These are phyloP conservation scores for Debaryomyces robertsiae DNA, from an alignment of 1,139 yeast genomes.

Conservation along the genomic window DNA sequence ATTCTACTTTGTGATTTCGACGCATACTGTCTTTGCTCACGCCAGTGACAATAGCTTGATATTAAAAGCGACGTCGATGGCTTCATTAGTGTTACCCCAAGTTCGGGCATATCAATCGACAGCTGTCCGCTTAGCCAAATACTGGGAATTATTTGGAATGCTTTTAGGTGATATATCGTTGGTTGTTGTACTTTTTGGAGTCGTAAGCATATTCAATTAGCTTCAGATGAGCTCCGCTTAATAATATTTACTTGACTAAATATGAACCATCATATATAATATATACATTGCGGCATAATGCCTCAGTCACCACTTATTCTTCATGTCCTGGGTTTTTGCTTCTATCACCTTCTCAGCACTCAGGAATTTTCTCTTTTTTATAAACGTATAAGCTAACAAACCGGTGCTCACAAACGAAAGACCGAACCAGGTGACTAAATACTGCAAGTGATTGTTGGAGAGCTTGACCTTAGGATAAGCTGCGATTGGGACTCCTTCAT, in stretches of 20 bases:
- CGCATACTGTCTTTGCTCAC: constrained; percentile 26
- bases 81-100: constrained; percentile 41
- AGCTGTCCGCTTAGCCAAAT: constrained; percentile 33
- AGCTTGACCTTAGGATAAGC: constrained; percentile 75
- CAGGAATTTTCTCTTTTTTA: constrained; percentile 33
- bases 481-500: constrained; percentile 91
- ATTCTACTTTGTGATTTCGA: constrained; percentile 35
- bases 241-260: constrained; percentile 5
- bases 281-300: constrained; percentile 5
- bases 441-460: constrained; percentile 89
- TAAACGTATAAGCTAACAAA: constrained; percentile 47
- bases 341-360: constrained; percentile 45
- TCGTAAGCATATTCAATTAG: constrained; percentile 28
- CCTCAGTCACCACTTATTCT: constrained; percentile 21
- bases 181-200: constrained; percentile 43
- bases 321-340: constrained; percentile 45
- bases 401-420: constrained; percentile 70
- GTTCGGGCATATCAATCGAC: constrained; percentile 33
- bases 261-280: constrained; percentile 1
- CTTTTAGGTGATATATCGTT: constrained; percentile 42
- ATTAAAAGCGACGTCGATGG: constrained; percentile 35
- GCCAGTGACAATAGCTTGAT: constrained; percentile 31
- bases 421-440: constrained; percentile 94
- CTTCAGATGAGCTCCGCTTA: constrained; percentile 9
- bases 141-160: constrained; percentile 42